Percentiles rank a stretch among this genome's conserved stretches.
These are phyloP conservation scores for Acrocalymma vagum DNA, from an alignment of 2,329 filamentous ascomycete species.

Conservation along the genomic window DNA sequence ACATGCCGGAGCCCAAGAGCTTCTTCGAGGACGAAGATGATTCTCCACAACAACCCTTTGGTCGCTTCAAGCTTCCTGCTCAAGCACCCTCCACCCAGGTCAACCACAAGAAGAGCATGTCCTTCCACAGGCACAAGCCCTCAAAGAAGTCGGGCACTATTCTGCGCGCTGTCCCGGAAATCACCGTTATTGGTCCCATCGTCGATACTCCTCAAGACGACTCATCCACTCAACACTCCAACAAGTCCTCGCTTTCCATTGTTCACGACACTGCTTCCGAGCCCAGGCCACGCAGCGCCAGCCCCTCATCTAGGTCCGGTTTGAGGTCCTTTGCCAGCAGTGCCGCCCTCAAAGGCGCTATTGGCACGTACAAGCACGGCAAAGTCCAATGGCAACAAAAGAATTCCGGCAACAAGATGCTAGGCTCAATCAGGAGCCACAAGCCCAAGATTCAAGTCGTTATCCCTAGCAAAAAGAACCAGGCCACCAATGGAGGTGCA, in stretches of 20 bases:
- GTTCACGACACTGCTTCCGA: constrained; percentile 25
- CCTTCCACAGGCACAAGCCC: constrained; percentile 28
- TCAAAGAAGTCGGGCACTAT: constrained; percentile 38
- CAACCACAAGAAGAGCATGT: constrained; percentile 25
- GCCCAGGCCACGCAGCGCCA: constrained; percentile 27
- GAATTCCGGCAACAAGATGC: constrained; percentile 16
- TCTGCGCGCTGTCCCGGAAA: constrained; percentile 45
- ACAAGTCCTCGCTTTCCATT: too few species aligned
- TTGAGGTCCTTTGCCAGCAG: constrained; percentile 33
- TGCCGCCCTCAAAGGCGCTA: constrained; percentile 37
- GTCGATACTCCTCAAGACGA: constrained; percentile 50
- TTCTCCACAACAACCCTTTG: too few species aligned
- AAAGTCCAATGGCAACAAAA: constrained; percentile 50
- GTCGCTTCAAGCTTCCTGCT: too few species aligned
- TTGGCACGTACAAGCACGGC: constrained; percentile 56
- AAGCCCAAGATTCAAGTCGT: constrained; percentile 47
- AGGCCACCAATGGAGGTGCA: too few species aligned
- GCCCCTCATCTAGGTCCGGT: constrained; percentile 23
- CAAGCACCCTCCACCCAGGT: too few species aligned
- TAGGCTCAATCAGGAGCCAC: constrained; percentile 22
- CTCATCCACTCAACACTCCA: constrained; percentile 29
- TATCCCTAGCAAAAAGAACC: constrained; percentile 41
- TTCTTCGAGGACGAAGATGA: too few species aligned
- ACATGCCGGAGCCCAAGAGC: too few species aligned
- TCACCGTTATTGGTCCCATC: constrained; percentile 26